Conservation (phyloP, 768 basidiomycete species). For the Boletus bicolor region DNA sequence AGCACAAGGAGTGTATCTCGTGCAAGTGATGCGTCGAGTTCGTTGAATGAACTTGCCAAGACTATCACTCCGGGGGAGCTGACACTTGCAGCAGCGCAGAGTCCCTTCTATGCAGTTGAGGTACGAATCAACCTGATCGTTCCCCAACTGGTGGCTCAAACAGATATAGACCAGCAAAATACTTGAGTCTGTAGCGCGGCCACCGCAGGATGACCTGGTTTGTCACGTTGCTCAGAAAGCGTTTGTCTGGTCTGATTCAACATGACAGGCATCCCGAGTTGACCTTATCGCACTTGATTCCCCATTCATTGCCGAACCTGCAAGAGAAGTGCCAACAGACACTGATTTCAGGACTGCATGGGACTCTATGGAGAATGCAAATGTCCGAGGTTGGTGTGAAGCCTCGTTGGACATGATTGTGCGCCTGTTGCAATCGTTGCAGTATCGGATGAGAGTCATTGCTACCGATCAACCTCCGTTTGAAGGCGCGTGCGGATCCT, state of each 20-base stretch:
- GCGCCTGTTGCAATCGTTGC: constrained; percentile 49
- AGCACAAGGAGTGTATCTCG: constrained; percentile 33
- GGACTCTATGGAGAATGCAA: constrained; percentile 46
- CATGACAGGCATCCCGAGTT: constrained; percentile 31
- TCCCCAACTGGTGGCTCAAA: constrained; percentile 1
- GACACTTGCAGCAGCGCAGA: constrained; percentile 24
- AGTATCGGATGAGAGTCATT: constrained; percentile 46
- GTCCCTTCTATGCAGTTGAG: constrained; percentile 14
- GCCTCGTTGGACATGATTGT: constrained; percentile 51
- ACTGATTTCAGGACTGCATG: constrained; percentile 56
- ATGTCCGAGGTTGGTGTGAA: constrained; percentile 69
- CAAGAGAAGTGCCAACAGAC: constrained; percentile 14
- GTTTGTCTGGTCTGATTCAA: constrained; percentile 11
- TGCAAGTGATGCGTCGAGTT: constrained; percentile 20
- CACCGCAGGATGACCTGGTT: constrained; percentile 21
- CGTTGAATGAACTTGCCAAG: constrained; percentile 24
- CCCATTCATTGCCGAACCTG: constrained; percentile 55
- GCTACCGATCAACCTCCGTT: constrained; percentile 57
- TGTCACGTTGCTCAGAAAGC: constrained; percentile 1
- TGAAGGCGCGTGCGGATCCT: constrained; percentile 41
- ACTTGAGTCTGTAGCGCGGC: background rate
- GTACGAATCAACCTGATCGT: constrained; percentile 11
- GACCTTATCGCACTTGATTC: constrained; percentile 78
- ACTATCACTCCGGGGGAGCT: constrained; percentile 33
- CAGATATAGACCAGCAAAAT: constrained; percentile 10